Base-by-base conservation (phyloP, 163 green algal species). In the Coccomyxa subellipsoidea region DNA sequence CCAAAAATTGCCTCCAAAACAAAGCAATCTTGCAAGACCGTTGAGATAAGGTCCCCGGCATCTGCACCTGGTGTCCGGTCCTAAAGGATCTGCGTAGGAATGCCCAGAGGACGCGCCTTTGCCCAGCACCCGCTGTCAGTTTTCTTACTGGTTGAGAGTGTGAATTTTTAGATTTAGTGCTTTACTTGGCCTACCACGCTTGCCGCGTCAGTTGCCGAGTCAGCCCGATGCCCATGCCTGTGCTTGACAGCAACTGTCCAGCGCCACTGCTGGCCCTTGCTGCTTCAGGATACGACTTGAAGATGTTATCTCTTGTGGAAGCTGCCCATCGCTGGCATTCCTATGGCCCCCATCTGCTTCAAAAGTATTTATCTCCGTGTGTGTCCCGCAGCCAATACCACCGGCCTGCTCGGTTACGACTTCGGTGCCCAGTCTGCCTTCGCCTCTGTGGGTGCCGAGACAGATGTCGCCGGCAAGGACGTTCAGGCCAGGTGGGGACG, bases 401-500 rank as follows among this genome's bases (percentile, higher is more conserved):
- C 66, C 5, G 66, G 85, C 25, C 69, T 75, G 6, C n/a, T 86
- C 23, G 85, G 85, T 35, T 86, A 81, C 66, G 85, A 88, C 69
- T 53, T 79, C 31, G 85, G 85, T n/a, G 76, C 77, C 21, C 76
- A 88, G 76, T 80, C 75, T 37, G 81, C 70, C n/a, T 81, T 88
- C 70, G 82, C 79, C 54, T 83, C 39, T 29, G 79, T 84, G 32
- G 69, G 72, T 75, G 81, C 69, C 73, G 80, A 84, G 31, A 85
- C 73, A 12, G 76, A 81, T 69, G 79, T 85, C n/a, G 66, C 38
- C 69, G 71, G 54, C 78, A 86, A 86, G 76, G 59, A 83, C 0
- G 79, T 88, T 21, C 71, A 38, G 38, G 85, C 81, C 10, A 72
- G 77, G 38, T 39, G 79, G n/a, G 78, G 37, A 78, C 31, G n/a